phyloP scores from a whole-genome alignment of 2,329 filamentous ascomycete species.

The Fusarium sp. region DNA sequence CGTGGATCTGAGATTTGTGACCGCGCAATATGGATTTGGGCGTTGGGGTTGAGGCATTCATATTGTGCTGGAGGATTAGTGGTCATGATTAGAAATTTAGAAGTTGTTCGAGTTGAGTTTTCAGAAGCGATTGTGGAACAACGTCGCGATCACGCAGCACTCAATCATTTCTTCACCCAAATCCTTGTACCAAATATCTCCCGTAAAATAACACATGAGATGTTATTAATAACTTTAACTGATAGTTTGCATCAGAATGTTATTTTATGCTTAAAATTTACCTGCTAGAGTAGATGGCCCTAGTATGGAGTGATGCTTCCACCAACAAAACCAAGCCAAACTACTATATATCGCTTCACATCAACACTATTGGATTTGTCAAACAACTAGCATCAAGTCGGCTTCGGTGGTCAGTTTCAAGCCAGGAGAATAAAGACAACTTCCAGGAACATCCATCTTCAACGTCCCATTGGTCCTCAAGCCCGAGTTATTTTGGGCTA shows the following conservation, averaged over 20 bases:
- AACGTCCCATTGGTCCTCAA: slow-evolving; percentile 6
- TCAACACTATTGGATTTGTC: not conserved
- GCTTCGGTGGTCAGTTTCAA: not conserved
- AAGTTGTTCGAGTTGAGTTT: not conserved
- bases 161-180: not conserved
- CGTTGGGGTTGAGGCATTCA: slow-evolving; percentile 48
- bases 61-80: slow-evolving; percentile 26
- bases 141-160: not conserved
- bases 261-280: no score
- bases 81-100: slow-evolving; percentile 12
- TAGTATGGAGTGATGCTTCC: no score
- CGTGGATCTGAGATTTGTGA: slow-evolving; percentile 83
- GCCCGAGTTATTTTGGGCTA: slow-evolving; percentile 27
- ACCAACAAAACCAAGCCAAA: not conserved
- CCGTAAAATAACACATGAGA: no score
- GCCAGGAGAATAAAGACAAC: not conserved
- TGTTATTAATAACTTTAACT: no score
- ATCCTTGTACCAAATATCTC: not conserved
- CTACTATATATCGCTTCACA: not conserved
- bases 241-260: no score
- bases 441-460: not conserved
- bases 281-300: no score
- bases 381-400: not conserved
- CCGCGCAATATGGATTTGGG: slow-evolving; percentile 80
- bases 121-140: slow-evolving; percentile 20